These are phyloP conservation scores for Aspergillus latus DNA, from an alignment of 2,329 filamentous ascomycete genomes.

Conservation along the genomic window DNA sequence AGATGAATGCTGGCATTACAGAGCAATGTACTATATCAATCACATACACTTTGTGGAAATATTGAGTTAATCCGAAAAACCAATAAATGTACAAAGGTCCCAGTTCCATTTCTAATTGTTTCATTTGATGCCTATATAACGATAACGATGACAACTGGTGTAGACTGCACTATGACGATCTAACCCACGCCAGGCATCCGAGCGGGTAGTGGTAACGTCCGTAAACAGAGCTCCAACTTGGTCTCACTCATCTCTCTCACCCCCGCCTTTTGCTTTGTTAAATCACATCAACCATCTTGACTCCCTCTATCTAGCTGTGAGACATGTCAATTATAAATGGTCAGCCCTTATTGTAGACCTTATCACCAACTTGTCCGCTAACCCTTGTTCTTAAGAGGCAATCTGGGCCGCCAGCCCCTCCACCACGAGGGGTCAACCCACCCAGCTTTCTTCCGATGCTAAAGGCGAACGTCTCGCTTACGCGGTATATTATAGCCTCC, in stretches of 20 bases:
- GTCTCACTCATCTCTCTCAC: background rate
- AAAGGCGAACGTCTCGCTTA: conserved; percentile 93
- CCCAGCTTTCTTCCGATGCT: conserved; percentile 79
- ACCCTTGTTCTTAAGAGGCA: conserved; percentile 49
- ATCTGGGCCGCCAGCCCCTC: conserved; percentile 84
- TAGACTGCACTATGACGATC: conserved; percentile 6
- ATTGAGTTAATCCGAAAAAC: too few relatives aligned
- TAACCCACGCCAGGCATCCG: background rate
- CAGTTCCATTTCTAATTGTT: too few relatives aligned
- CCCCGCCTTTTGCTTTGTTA: conserved; percentile 5
- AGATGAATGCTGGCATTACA: conserved; percentile 13
- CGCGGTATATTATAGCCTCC: conserved; percentile 58
- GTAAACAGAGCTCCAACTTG: conserved; percentile 8
- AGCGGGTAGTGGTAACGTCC: background rate
- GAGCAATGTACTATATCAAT: conserved; percentile 13
- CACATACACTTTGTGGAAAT: background rate
- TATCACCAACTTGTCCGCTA: conserved; percentile 1
- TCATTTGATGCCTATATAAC: background rate
- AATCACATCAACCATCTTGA: conserved; percentile 7
- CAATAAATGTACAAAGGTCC: too few relatives aligned
- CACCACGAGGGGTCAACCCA: conserved; percentile 82
- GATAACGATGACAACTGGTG: background rate
- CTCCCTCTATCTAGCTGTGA: conserved; percentile 14
- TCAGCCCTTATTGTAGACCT: conserved; percentile 20
- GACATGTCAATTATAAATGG: conserved; percentile 49